A percentile compares a stretch with the other conserved stretches of the same genome.
These are phyloP conservation scores for Citrullus mucosospermus DNA, from an alignment of 306 rosid genomes.

Conservation along the genomic window DNA sequence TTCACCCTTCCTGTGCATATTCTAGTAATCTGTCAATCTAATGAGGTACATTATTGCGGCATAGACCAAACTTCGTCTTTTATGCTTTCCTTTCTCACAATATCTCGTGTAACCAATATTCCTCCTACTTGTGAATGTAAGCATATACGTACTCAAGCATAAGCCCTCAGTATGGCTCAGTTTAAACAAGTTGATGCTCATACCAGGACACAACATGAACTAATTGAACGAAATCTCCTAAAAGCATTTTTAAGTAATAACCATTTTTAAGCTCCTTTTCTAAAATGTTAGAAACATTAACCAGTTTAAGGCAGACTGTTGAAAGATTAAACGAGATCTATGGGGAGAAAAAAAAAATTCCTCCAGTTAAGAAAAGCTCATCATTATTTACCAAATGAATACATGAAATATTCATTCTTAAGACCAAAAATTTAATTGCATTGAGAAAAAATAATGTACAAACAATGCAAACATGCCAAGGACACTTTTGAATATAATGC, in stretches of 20 bases:
- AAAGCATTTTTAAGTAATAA: not conserved
- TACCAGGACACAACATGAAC: not conserved
- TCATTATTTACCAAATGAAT: not conserved
- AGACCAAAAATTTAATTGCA: not conserved
- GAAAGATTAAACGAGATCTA: not conserved
- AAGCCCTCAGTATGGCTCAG: not conserved
- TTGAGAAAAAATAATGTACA: not conserved
- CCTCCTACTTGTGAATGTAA: not conserved
- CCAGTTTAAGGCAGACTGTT: not conserved
- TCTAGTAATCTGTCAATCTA: not conserved
- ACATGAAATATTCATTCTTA: not conserved
- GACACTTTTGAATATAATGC: not conserved
- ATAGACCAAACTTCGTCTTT: not conserved
- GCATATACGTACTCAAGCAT: not conserved
- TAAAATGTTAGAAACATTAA: not conserved
- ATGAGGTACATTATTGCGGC: not conserved
- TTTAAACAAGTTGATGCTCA: not conserved
- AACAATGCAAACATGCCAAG: not conserved
- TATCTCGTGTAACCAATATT: not conserved
- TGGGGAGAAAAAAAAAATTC: not conserved
- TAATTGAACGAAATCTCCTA: not conserved
- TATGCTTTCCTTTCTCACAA: not conserved
- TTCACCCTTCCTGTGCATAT: not conserved
- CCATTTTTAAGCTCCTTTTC: not conserved
- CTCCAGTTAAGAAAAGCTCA: not conserved